Evolutionary conservation across 208 protist species (phyloP).

Genomic region (Crithidia sp.): DNA sequence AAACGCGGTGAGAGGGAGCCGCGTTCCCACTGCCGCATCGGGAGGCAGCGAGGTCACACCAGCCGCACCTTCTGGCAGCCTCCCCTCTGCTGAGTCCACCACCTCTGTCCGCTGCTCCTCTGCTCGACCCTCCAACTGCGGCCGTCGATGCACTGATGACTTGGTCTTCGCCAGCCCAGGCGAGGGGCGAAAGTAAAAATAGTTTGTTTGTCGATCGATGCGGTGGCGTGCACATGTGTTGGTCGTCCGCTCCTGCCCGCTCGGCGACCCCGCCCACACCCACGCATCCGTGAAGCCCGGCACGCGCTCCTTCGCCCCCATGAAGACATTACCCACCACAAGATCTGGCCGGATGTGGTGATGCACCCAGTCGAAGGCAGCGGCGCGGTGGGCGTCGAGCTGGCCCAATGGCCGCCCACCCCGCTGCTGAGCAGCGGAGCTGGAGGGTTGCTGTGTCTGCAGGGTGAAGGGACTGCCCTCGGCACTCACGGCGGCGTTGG

Average conservation of each 20-base stretch:
- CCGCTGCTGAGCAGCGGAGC: constrained; percentile 1
- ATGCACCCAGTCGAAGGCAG: constrained; percentile 65
- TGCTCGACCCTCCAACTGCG: neutral
- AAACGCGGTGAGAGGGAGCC: constrained; percentile 42
- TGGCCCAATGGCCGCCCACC: constrained; percentile 8
- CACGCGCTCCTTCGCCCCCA: constrained; percentile 50
- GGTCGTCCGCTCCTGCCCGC: constrained; percentile 69
- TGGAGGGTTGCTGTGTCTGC: constrained; percentile 19
- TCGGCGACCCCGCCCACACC: constrained; percentile 62
- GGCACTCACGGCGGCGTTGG: constrained; percentile 53
- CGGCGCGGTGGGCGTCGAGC: constrained; percentile 66
- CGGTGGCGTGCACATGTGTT: constrained; percentile 69
- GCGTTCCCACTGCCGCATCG: constrained; percentile 46
- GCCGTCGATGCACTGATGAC: neutral
- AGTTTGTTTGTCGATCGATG: constrained; percentile 61
- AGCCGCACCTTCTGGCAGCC: neutral
- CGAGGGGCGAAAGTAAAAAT: constrained; percentile 73
- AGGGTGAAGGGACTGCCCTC: constrained; percentile 78
- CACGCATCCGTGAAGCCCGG: constrained; percentile 72
- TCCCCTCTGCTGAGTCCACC: neutral
- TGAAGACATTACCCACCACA: constrained; percentile 70
- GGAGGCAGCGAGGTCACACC: neutral
- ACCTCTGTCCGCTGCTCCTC: neutral
- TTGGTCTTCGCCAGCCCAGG: constrained; percentile 4
- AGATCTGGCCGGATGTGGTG: constrained; percentile 63